Evolutionary conservation across 1,139 yeast species (phyloP).

Genomic region (Nadsonia starkeyi-henricii): DNA sequence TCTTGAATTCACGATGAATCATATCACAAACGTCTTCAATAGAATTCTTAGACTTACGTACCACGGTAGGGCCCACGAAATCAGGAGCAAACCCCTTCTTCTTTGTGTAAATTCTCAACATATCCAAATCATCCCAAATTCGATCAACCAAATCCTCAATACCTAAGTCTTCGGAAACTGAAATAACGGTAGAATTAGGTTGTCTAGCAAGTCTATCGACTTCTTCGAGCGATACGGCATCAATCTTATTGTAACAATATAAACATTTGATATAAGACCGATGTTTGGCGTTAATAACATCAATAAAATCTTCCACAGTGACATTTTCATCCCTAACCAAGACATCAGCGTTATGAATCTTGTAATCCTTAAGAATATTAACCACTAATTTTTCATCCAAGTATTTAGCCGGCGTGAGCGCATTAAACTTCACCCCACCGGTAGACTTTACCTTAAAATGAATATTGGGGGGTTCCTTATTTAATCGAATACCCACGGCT

Average conservation of each 20-base stretch:
- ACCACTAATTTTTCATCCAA: conserved; percentile 70
- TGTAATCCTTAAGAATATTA: conserved; percentile 70
- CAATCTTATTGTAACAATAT: conserved; percentile 88
- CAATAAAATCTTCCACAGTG: conserved; percentile 89
- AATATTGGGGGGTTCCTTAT: conserved; percentile 70
- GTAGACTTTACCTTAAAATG: conserved; percentile 66
- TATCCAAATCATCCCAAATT: conserved; percentile 78
- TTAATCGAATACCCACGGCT: conserved; percentile 83
- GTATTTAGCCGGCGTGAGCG: conserved; percentile 68
- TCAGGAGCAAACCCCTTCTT: conserved; percentile 71
- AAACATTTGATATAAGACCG: conserved; percentile 82
- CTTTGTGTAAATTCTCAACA: conserved; percentile 76
- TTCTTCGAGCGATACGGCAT: conserved; percentile 89
- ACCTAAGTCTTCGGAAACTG: conserved; percentile 80
- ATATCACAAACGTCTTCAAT: conserved; percentile 84
- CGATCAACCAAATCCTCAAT: conserved; percentile 79
- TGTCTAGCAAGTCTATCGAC: conserved; percentile 83
- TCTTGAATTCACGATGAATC: conserved; percentile 83
- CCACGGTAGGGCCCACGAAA: conserved; percentile 83
- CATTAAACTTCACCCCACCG: conserved; percentile 81
- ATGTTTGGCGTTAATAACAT: conserved; percentile 74
- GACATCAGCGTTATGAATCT: conserved; percentile 87
- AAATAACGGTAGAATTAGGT: conserved; percentile 86
- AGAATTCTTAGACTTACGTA: conserved; percentile 56
- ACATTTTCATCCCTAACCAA: conserved; percentile 77